A percentile compares a stretch with the other conserved stretches of the same genome.
These are phyloP conservation scores for Capronia americana DNA, from an alignment of 2,329 filamentous ascomycete genomes.

Conservation along the genomic window DNA sequence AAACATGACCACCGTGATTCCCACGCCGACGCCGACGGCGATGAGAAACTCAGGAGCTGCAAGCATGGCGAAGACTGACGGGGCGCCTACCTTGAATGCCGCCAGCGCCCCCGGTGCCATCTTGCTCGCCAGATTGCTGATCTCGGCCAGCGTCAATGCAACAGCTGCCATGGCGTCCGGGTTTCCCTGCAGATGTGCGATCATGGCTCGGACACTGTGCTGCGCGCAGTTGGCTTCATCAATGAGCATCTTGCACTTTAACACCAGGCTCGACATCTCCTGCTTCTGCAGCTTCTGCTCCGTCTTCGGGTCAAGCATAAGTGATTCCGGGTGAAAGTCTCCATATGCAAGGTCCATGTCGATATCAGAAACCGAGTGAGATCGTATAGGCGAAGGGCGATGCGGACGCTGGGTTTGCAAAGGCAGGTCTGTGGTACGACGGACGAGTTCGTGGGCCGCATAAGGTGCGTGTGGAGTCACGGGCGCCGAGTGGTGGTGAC, in stretches of 20 bases:
- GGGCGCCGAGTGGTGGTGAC: constrained; percentile 37
- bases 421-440: constrained; percentile 38
- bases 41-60: constrained; percentile 94
- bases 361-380: constrained; percentile 49
- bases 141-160: constrained; percentile 87
- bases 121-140: constrained; percentile 80
- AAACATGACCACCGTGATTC: constrained; percentile 93
- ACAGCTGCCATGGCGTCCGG: constrained; percentile 94
- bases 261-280: constrained; percentile 72
- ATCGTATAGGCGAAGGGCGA: constrained; percentile 30
- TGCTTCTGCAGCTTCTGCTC: constrained; percentile 53
- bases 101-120: constrained; percentile 81
- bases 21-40: constrained; percentile 83
- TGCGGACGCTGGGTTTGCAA: constrained; percentile 23
- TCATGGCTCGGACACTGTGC: constrained; percentile 80
- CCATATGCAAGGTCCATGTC: constrained; percentile 95
- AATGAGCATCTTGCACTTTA: constrained; percentile 75
- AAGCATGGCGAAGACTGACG: constrained; percentile 83
- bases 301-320: constrained; percentile 51
- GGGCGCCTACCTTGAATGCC: constrained; percentile 78
- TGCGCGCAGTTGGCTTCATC: constrained; percentile 90
- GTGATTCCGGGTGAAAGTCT: constrained; percentile 71
- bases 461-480: constrained; percentile 41
- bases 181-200: constrained; percentile 78
- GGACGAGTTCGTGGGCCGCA: constrained; percentile 29